Evolutionary conservation across 1,139 yeast species (phyloP).

Genomic region (Schwanniomyces etchellsii): DNA sequence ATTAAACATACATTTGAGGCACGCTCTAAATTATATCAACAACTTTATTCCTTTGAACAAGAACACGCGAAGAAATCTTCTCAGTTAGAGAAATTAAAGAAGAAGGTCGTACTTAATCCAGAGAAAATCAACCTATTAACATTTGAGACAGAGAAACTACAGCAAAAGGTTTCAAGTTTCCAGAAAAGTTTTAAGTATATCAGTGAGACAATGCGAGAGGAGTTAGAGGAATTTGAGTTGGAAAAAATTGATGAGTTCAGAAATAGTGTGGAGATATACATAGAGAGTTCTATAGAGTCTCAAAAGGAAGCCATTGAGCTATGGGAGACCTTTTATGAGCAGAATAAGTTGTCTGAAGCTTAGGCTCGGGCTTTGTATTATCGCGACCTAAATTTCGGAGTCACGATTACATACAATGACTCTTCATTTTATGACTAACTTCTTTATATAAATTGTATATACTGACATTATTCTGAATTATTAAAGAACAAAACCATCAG

Average conservation of each 20-base stretch:
- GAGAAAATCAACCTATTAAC: slow-evolving; percentile 53
- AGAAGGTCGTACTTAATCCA: slow-evolving; percentile 54
- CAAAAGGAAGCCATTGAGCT: slow-evolving; percentile 93
- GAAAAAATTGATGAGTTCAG: slow-evolving; percentile 83
- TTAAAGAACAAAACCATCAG: too few species aligned
- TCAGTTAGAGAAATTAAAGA: slow-evolving; percentile 47
- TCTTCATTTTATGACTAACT: too few species aligned
- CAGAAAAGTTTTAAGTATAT: slow-evolving; percentile 58
- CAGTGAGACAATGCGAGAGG: slow-evolving; percentile 61
- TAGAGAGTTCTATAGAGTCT: slow-evolving; percentile 87
- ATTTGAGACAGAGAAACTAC: slow-evolving; percentile 54
- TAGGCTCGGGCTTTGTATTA: too few species aligned
- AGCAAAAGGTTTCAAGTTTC: slow-evolving; percentile 49
- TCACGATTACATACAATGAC: too few species aligned
- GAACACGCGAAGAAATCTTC: slow-evolving; percentile 44
- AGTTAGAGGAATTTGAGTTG: slow-evolving; percentile 63
- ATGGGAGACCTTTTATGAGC: slow-evolving; percentile 85
- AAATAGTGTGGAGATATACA: slow-evolving; percentile 81
- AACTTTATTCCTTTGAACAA: slow-evolving; percentile 42
- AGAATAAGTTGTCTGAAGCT: slow-evolving; percentile 26
- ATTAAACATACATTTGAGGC: slow-evolving; percentile 71
- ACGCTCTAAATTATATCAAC: slow-evolving; percentile 63
- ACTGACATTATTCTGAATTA: too few species aligned
- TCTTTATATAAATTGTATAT: too few species aligned
- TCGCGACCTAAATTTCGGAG: too few species aligned